Conservation (phyloP, 768 basidiomycete species). For the Termitomyces sp. region DNA sequence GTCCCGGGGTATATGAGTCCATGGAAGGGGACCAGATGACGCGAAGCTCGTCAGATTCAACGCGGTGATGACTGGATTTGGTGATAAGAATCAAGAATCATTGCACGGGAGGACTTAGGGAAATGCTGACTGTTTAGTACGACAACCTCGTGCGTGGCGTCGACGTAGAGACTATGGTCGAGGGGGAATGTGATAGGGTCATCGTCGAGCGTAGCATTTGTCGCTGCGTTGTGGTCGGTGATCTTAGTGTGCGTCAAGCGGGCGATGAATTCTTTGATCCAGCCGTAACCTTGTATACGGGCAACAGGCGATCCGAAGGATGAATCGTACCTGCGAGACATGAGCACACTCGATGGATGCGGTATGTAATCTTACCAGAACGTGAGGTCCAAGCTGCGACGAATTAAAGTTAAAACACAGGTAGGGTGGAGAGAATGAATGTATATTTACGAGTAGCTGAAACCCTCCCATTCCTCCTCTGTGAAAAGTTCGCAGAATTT, state of each 20-base stretch:
- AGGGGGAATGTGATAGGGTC: conserved; percentile 67
- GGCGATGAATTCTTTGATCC: conserved; percentile 77
- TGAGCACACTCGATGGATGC: conserved; percentile 15
- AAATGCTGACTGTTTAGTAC: conserved; percentile 59
- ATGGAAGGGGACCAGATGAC: conserved; percentile 68
- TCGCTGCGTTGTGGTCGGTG: conserved; percentile 67
- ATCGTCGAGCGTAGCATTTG: conserved; percentile 77
- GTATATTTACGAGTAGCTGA: conserved; percentile 58
- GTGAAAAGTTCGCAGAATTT: conserved; percentile 90
- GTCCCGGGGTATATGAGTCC: conserved; percentile 59
- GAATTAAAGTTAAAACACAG: neutral
- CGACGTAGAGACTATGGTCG: conserved; percentile 71
- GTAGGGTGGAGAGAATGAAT: neutral
- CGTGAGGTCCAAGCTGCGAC: conserved; percentile 50
- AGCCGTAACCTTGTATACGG: conserved; percentile 73
- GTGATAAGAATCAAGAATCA: too few relatives aligned
- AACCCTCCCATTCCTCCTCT: conserved; percentile 89
- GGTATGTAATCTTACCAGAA: conserved; percentile 43
- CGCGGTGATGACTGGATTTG: conserved; percentile 65
- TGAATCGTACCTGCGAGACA: conserved; percentile 47
- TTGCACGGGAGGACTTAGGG: neutral
- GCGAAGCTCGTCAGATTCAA: conserved; percentile 79
- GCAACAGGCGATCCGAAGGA: conserved; percentile 82
- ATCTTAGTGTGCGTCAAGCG: conserved; percentile 73
- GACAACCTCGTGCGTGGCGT: conserved; percentile 88